Conservation (phyloP, 2,329 filamentous ascomycete species). For the Alternaria solani region DNA sequence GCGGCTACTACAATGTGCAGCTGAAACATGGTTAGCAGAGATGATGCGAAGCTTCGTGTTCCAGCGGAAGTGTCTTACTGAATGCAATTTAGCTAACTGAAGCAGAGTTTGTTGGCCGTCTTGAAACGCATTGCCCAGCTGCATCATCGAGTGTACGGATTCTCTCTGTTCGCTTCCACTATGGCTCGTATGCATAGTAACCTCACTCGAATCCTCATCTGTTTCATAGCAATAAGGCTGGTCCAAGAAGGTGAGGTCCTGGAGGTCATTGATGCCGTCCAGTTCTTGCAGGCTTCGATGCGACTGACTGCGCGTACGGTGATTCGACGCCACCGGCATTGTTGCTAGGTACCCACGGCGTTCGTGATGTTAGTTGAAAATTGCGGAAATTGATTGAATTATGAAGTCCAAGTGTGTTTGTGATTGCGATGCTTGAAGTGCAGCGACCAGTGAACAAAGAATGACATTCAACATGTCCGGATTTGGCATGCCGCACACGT, state of each 20-base stretch:
- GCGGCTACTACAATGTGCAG: neutral
- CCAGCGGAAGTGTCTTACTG: neutral
- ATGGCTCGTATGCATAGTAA: too few relatives aligned
- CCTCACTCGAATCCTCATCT: neutral
- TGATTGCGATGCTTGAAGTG: neutral
- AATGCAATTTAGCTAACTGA: neutral
- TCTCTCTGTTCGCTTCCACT: neutral
- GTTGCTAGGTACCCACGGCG: neutral
- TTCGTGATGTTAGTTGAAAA: neutral
- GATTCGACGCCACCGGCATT: neutral
- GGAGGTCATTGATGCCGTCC: neutral
- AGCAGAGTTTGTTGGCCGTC: neutral
- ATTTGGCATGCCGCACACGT: neutral
- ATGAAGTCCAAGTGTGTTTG: neutral
- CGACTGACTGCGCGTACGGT: neutral
- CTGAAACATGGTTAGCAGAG: neutral
- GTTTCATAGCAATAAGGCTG: neutral
- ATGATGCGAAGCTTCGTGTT: neutral
- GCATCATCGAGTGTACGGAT: neutral
- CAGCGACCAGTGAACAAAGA: constrained; percentile 2
- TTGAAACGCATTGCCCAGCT: neutral
- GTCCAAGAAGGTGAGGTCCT: neutral
- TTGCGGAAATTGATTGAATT: neutral
- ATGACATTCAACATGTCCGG: neutral
- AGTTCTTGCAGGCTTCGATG: neutral